Evolutionary conservation across 371 early-diverging fungal species (phyloP).

Genomic region (Mortierella sp.): DNA sequence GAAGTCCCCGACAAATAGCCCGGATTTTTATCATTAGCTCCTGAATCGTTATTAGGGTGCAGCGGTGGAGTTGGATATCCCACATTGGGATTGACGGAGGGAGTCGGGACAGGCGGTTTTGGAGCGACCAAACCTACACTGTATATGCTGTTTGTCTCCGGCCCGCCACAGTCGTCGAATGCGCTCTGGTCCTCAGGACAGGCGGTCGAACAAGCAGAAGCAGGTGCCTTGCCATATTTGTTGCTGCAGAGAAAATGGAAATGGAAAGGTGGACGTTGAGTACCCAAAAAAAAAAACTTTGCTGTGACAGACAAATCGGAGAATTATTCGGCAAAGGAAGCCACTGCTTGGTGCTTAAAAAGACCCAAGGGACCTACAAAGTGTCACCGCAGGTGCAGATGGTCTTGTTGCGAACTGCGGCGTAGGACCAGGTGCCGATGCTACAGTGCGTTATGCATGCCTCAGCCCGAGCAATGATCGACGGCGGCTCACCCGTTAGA

Average conservation of each 20-base stretch:
- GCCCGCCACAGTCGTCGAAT: constrained; percentile 44
- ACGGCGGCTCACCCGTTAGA: constrained; percentile 43
- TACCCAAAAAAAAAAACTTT: too few species aligned
- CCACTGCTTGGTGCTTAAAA: neutral
- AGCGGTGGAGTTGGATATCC: constrained; percentile 7
- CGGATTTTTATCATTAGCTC: neutral
- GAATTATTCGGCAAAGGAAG: too few species aligned
- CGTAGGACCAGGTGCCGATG: constrained; percentile 48
- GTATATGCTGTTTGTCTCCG: constrained; percentile 36
- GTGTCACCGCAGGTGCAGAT: constrained; percentile 51
- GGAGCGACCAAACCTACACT: constrained; percentile 10
- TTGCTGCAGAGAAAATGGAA: constrained; percentile 12
- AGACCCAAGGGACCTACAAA: constrained; percentile 16
- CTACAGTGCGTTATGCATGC: constrained; percentile 47
- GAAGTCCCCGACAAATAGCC: too few species aligned
- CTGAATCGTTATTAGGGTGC: neutral
- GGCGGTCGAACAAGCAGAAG: constrained; percentile 27
- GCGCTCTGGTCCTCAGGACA: constrained; percentile 34
- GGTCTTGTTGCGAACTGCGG: constrained; percentile 42
- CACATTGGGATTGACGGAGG: constrained; percentile 14
- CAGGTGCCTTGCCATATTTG: constrained; percentile 37
- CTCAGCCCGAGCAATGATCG: constrained; percentile 36
- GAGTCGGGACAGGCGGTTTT: constrained; percentile 22
- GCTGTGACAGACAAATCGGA: too few species aligned
- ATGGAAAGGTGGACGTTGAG: neutral